Base-by-base conservation (phyloP, 495 filamentous ascomycete genomes). In the Xylaria grammica region DNA sequence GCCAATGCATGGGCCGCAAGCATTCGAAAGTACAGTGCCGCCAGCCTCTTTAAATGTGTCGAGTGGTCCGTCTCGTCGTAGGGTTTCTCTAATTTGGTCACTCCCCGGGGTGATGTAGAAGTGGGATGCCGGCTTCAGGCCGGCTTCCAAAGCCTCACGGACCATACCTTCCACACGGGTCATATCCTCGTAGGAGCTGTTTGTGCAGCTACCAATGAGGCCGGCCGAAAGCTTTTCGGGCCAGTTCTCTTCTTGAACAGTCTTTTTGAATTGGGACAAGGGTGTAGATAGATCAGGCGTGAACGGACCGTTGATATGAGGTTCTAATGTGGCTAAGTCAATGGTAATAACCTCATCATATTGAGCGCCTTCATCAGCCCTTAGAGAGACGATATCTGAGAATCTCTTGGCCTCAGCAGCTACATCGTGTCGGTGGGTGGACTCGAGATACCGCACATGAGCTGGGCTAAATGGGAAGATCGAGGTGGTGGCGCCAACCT, bases 111-210 rank as follows among this genome's bases (percentile, higher is more conserved):
- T 97, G 67, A 99, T 88, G 79, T 96, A 97, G 82, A 99, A 97
- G 67, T 92, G 90, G 1, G 90, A 86, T 71, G 90, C 91, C 19
- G 94, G 94, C 79, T 91, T 90, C 30, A 99, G 78, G 36, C 95
- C 95, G 10, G 91, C 95, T 34, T 90, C 87, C 52, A 86, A 81
- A 15, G 95, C 95, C 75, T 96, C 93, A 77, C 93, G 93, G 50
- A 97, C 91, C 59, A 99, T 84, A 69, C 92, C 82, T 81, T 97
- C 95, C 17, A 93, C 90, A 53, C 95, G 88, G 10, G 92, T 93
- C 95, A 99, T 99, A 72, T 99, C 95, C 78, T 97, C 87, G 75
- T 97, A 99, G 3, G 95, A 98, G 77, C 91, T 96, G 83, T 99
- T 99, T 15, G 95, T 99, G 81, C 95, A 99, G 80, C 92, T 96